Conservation (phyloP, 2,329 filamentous ascomycete genomes). For the Fusarium anthophilum region DNA sequence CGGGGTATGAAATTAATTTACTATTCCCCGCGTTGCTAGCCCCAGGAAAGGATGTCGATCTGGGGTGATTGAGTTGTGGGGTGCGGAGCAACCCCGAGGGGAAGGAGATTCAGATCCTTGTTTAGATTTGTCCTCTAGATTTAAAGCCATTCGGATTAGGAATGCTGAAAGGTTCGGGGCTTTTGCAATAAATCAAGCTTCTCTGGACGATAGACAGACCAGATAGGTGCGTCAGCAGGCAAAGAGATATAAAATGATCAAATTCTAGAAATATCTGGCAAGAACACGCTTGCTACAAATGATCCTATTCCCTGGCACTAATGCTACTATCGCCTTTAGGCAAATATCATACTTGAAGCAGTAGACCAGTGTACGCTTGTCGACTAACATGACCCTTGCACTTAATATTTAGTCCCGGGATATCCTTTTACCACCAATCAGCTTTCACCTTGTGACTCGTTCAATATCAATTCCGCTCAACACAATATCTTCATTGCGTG, state of each 20-base stretch:
- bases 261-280: background rate
- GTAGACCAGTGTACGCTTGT: background rate
- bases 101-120: slow-evolving; percentile 1
- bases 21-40: slow-evolving; percentile 7
- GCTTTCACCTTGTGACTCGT: background rate
- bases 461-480: background rate
- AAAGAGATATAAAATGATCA: background rate
- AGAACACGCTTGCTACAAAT: background rate
- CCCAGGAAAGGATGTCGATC: slow-evolving; percentile 3
- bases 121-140: too few species aligned
- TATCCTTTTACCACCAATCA: slow-evolving; percentile 15
- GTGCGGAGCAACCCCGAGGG: background rate
- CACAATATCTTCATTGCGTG: background rate
- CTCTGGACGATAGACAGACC: background rate
- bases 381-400: background rate
- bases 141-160: background rate
- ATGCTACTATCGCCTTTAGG: slow-evolving; percentile 4
- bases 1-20: background rate
- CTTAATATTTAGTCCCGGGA: background rate
- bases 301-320: background rate
- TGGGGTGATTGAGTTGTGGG: slow-evolving; percentile 12
- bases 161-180: background rate
- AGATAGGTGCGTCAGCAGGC: background rate
- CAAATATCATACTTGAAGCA: slow-evolving; percentile 6
- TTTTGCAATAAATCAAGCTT: background rate